Evolutionary conservation across 2,329 filamentous ascomycete species (phyloP).

Genomic region (Pseudogymnoascus verrucosus): DNA sequence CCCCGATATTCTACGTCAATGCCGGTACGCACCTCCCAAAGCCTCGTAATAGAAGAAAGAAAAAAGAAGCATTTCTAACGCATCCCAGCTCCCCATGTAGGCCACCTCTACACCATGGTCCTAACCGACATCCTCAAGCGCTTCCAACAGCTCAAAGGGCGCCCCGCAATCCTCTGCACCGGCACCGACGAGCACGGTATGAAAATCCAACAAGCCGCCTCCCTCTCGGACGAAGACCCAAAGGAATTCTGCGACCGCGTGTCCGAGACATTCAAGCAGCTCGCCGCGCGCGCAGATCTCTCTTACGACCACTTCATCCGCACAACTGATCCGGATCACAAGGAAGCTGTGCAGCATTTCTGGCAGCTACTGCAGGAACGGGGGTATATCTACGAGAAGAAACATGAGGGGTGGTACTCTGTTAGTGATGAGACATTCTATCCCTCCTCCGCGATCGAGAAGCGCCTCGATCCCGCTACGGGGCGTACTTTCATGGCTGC

Average conservation of each 20-base stretch:
- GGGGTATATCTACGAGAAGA: slow-evolving; percentile 73
- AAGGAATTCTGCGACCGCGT: slow-evolving; percentile 86
- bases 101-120: slow-evolving; percentile 90
- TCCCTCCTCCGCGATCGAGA: slow-evolving; percentile 65
- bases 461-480: slow-evolving; percentile 67
- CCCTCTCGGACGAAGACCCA: slow-evolving; percentile 59
- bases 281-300: slow-evolving; percentile 63
- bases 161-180: slow-evolving; percentile 68
- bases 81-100: slow-evolving; percentile 73
- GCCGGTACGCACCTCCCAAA: slow-evolving; percentile 50
- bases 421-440: slow-evolving; percentile 97
- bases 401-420: slow-evolving; percentile 93
- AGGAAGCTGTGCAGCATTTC: slow-evolving; percentile 77
- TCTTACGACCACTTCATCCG: slow-evolving; percentile 82
- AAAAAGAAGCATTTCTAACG: background rate
- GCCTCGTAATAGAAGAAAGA: background rate
- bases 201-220: slow-evolving; percentile 88
- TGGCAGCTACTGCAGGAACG: slow-evolving; percentile 73
- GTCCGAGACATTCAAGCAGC: slow-evolving; percentile 66
- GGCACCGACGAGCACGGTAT: slow-evolving; percentile 97
- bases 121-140: slow-evolving; percentile 86
- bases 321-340: slow-evolving; percentile 78
- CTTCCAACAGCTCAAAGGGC: slow-evolving; percentile 73
- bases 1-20: slow-evolving; percentile 99
- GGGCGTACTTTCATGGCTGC: slow-evolving; percentile 78